Evolutionary conservation across 495 filamentous ascomycete genomes (phyloP).

Genomic region (Hypoxylon intermedium): DNA sequence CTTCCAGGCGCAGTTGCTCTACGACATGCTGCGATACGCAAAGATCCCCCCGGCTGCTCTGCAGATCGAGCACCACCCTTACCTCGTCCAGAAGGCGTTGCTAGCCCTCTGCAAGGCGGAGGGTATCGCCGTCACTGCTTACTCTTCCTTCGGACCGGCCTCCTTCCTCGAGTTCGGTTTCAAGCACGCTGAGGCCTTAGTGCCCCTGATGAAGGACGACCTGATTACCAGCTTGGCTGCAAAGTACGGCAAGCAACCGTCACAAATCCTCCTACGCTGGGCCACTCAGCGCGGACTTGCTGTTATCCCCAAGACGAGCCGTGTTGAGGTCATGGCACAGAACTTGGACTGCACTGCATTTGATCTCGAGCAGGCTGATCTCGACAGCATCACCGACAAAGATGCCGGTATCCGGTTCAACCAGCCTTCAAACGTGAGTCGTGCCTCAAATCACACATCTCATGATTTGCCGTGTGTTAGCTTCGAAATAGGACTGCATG

Average conservation of each 20-base stretch:
- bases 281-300: conserved; percentile 91
- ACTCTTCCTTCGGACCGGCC: conserved; percentile 88
- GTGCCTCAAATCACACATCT: conserved; percentile 29
- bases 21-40: conserved; percentile 87
- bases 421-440: conserved; percentile 72
- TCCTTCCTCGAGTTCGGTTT: conserved; percentile 83
- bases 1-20: conserved; percentile 81
- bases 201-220: conserved; percentile 73
- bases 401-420: conserved; percentile 81
- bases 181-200: conserved; percentile 70
- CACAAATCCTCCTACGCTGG: conserved; percentile 91
- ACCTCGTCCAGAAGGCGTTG: conserved; percentile 81
- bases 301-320: conserved; percentile 89
- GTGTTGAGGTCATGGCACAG: conserved; percentile 57
- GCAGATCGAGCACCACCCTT: conserved; percentile 98
- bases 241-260: conserved; percentile 76
- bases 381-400: conserved; percentile 70
- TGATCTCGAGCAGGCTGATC: conserved; percentile 69
- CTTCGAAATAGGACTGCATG: conserved; percentile 42
- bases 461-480: conserved; percentile 33
- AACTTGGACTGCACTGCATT: conserved; percentile 74
- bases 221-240: conserved; percentile 69
- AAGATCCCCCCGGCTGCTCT: conserved; percentile 78
- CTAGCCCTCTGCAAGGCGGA: conserved; percentile 73
- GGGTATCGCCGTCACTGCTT: conserved; percentile 83